Conservation (phyloP, 768 basidiomycete genomes). For the Podaxis pistillaris region DNA sequence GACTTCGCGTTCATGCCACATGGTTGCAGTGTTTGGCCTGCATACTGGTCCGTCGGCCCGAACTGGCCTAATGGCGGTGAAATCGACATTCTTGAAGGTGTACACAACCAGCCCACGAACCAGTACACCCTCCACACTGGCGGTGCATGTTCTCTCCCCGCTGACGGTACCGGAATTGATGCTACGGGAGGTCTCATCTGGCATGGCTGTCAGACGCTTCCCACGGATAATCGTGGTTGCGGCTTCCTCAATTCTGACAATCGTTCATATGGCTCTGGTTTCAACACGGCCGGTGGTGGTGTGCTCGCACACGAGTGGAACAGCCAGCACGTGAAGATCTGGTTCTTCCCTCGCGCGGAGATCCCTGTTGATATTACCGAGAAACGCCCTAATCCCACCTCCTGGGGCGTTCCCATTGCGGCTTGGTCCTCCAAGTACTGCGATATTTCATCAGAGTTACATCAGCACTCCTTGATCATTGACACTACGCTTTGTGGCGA, state of each 20-base stretch:
- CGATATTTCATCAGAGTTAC: constrained; percentile 46
- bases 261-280: constrained; percentile 38
- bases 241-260: constrained; percentile 39
- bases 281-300: constrained; percentile 46
- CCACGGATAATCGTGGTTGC: constrained; percentile 44
- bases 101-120: constrained; percentile 55
- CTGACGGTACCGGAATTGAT: constrained; percentile 19
- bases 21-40: constrained; percentile 66
- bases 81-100: constrained; percentile 74
- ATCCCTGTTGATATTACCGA: constrained; percentile 52
- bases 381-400: constrained; percentile 41
- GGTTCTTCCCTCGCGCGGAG: constrained; percentile 47
- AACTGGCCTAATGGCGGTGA: constrained; percentile 57
- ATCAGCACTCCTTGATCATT: constrained; percentile 45
- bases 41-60: constrained; percentile 48
- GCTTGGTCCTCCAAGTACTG: constrained; percentile 47
- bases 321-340: constrained; percentile 46
- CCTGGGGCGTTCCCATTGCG: constrained; percentile 53
- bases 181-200: constrained; percentile 26
- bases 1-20: constrained; percentile 70
- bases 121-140: constrained; percentile 67
- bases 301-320: constrained; percentile 57
- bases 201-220: constrained; percentile 38
- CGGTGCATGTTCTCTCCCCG: constrained; percentile 33
- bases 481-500: constrained; percentile 48